Conservation (phyloP, 768 basidiomycete species). For the Dioszegia hungarica region DNA sequence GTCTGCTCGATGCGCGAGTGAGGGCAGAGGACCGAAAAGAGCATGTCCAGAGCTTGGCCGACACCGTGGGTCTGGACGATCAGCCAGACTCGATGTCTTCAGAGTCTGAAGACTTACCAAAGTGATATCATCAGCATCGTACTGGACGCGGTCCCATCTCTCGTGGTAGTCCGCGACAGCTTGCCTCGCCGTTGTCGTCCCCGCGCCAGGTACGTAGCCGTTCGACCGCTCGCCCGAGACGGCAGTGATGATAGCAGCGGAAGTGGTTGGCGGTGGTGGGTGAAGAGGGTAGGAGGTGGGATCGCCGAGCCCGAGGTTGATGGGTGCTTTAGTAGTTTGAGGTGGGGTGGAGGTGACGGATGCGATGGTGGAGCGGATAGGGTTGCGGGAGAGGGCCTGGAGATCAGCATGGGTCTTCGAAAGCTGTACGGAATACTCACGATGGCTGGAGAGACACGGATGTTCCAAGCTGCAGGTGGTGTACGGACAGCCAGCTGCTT, state of each 20-base stretch:
- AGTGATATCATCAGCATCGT: constrained; percentile 33
- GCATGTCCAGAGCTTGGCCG: constrained; percentile 47
- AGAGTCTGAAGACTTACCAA: constrained; percentile 29
- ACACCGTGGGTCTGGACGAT: constrained; percentile 45
- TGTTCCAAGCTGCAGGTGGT: constrained; percentile 22
- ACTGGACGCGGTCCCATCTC: constrained; percentile 41
- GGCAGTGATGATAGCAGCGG: constrained; percentile 35
- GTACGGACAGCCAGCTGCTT: constrained; percentile 8
- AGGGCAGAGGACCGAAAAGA: constrained; percentile 43
- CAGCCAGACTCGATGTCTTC: neutral
- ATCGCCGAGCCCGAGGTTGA: constrained; percentile 50
- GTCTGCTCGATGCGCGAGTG: constrained; percentile 25
- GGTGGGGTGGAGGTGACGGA: constrained; percentile 31
- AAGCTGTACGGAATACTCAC: constrained; percentile 15
- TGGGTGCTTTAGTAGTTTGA: constrained; percentile 36
- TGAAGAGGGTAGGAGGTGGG: constrained; percentile 48
- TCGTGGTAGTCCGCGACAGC: constrained; percentile 48
- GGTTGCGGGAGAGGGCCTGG: constrained; percentile 41
- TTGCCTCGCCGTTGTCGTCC: constrained; percentile 37
- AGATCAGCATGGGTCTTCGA: neutral
- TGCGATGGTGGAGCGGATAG: constrained; percentile 40
- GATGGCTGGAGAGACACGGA: constrained; percentile 34
- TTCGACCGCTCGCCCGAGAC: constrained; percentile 30
- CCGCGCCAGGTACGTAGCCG: constrained; percentile 46
- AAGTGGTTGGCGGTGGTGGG: constrained; percentile 36